These are phyloP conservation scores for Ceratobasidium sp. DNA, from an alignment of 1,284 basidiomycete species.

Conservation along the genomic window DNA sequence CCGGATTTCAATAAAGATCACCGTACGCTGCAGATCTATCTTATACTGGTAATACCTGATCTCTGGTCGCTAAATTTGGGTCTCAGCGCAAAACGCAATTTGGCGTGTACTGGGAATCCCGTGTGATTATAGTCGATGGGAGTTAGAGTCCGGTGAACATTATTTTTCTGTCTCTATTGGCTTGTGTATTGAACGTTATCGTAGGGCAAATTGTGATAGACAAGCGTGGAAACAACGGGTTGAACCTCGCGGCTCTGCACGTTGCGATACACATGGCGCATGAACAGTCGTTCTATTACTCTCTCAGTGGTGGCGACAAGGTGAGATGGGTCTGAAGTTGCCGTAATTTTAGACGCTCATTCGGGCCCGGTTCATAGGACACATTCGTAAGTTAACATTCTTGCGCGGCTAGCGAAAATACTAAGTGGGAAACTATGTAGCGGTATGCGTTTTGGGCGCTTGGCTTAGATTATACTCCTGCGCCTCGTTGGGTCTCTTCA, in stretches of 20 bases:
- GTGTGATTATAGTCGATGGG: constrained; percentile 61
- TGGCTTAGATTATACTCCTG: constrained; percentile 57
- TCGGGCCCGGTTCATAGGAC: constrained; percentile 58
- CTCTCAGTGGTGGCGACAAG: constrained; percentile 62
- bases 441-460: constrained; percentile 63
- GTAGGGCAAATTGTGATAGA: constrained; percentile 62
- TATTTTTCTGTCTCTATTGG: background rate
- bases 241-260: constrained; percentile 63
- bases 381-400: constrained; percentile 56
- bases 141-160: constrained; percentile 59
- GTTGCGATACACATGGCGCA: constrained; percentile 62
- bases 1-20: constrained; percentile 64
- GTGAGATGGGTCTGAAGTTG: constrained; percentile 46
- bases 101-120: constrained; percentile 63
- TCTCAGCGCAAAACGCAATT: constrained; percentile 62
- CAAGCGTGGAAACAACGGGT: constrained; percentile 62
- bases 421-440: constrained; percentile 46
- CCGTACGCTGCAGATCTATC: constrained; percentile 54
- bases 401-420: constrained; percentile 47
- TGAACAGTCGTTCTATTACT: constrained; percentile 62
- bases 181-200: background rate
- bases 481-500: constrained; percentile 61
- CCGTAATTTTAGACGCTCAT: background rate
- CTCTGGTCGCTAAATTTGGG: constrained; percentile 4
- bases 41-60: constrained; percentile 1